Percentiles rank a stretch among this genome's conserved stretches.
Conservation (phyloP, 345 rosid genomes). For the Eucalyptus melliodora region DNA sequence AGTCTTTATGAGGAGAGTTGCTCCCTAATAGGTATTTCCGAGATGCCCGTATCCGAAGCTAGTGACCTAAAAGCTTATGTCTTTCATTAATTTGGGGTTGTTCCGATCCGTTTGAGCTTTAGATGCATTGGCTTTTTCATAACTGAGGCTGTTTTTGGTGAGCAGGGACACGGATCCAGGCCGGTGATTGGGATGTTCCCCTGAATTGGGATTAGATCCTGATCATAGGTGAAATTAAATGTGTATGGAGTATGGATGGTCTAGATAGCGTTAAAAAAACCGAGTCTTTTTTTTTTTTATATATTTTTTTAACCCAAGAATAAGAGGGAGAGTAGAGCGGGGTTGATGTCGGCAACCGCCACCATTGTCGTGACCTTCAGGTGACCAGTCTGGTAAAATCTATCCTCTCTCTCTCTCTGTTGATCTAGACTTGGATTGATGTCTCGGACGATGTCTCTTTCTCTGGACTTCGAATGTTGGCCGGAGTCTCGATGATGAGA, state of each 20-base stretch:
- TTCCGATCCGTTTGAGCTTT: neutral
- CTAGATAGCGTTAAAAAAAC: neutral
- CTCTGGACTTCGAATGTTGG: neutral
- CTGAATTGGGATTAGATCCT: neutral
- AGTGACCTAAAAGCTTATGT: neutral
- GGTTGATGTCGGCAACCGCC: neutral
- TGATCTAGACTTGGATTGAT: neutral
- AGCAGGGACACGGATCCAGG: neutral
- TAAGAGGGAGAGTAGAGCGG: neutral
- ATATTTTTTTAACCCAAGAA: neutral
- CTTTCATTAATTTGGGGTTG: neutral
- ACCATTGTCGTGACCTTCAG: neutral
- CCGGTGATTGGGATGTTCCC: neutral
- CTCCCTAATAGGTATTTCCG: neutral
- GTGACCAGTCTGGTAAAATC: neutral
- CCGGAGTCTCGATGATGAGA: neutral
- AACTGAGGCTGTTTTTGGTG: neutral
- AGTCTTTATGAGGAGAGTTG: neutral
- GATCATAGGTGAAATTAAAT: neutral
- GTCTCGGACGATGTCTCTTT: neutral
- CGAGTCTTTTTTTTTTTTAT: neutral
- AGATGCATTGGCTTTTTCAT: neutral
- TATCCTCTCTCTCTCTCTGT: neutral
- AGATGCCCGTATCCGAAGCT: neutral
- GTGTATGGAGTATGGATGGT: neutral